Conservation (phyloP, 345 rosid genomes). For the Camelina laxa region DNA sequence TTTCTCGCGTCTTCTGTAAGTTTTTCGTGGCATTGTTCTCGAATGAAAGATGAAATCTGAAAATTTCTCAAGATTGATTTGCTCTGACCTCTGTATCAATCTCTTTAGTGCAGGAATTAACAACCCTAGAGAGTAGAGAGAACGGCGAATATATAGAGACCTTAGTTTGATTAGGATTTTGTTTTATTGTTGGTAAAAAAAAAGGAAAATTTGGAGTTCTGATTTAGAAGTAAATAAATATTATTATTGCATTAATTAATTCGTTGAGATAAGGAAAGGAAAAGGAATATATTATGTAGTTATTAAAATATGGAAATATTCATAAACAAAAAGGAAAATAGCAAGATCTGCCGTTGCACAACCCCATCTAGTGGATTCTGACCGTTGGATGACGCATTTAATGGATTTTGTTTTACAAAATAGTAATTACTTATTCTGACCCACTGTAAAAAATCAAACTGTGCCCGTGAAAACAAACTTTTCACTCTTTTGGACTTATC, state of each 20-base stretch:
- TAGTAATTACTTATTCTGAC: too few species aligned
- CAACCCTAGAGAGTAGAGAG: constrained; percentile 4
- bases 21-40: background rate
- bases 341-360: background rate
- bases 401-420: background rate
- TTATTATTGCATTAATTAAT: background rate
- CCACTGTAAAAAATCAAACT: background rate
- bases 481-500: background rate
- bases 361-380: background rate
- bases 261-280: background rate
- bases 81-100: background rate
- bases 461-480: background rate
- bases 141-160: background rate
- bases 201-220: background rate
- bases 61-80: background rate
- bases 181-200: background rate
- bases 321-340: constrained; percentile 7
- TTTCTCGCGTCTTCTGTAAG: background rate
- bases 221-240: background rate
- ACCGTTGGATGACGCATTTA: constrained; percentile 16
- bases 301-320: background rate
- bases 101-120: background rate
- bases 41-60: background rate
- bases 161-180: constrained; percentile 6
- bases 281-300: background rate